Conservation (phyloP, 306 rosid species). For the Glycine tomentella region DNA sequence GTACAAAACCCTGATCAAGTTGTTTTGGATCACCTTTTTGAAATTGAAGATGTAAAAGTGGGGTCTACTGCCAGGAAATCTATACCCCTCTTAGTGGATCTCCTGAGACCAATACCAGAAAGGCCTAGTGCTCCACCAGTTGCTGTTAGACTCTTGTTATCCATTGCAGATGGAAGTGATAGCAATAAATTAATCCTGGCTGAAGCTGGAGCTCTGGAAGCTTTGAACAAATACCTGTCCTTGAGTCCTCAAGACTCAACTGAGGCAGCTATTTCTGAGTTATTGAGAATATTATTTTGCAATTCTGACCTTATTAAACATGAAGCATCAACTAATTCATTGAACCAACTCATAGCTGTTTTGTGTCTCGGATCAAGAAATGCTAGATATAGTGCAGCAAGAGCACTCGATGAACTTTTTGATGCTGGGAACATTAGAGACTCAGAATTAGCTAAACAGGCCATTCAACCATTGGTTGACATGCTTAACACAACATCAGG, state of each 20-base stretch:
- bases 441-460: conserved; percentile 82
- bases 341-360: conserved; percentile 94
- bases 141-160: conserved; percentile 85
- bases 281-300: conserved; percentile 81
- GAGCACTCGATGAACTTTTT: conserved; percentile 87
- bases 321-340: conserved; percentile 83
- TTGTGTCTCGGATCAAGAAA: conserved; percentile 95
- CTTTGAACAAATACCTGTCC: conserved; percentile 93
- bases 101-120: conserved; percentile 93
- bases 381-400: conserved; percentile 92
- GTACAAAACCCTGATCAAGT: conserved; percentile 85
- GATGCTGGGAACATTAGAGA: conserved; percentile 73
- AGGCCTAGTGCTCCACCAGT: conserved; percentile 93
- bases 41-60: conserved; percentile 83
- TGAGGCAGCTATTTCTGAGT: conserved; percentile 83
- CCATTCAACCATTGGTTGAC: conserved; percentile 89
- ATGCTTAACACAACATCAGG: conserved; percentile 88
- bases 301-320: conserved; percentile 82
- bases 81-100: conserved; percentile 94
- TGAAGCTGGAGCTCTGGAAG: conserved; percentile 96
- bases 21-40: conserved; percentile 84
- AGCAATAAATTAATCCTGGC: conserved; percentile 84
- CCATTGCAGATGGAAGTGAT: conserved; percentile 91
- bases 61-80: conserved; percentile 89
- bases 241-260: conserved; percentile 97